phyloP scores from a whole-genome alignment of 2,329 filamentous ascomycete genomes.

The Aspergillus nomiae region DNA sequence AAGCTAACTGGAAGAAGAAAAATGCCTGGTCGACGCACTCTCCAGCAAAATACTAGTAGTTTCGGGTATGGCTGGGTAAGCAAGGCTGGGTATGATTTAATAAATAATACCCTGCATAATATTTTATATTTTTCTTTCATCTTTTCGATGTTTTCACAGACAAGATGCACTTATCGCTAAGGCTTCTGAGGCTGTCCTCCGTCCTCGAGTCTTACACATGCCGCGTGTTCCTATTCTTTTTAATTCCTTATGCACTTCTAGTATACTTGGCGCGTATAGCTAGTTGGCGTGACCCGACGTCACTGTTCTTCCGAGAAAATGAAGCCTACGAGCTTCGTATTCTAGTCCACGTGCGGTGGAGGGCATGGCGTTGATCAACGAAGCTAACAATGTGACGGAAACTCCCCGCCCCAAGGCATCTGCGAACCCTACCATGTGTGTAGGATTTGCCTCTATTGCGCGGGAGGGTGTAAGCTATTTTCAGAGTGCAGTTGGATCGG shows the following conservation, averaged over 20 bases:
- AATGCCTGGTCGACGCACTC: neutral
- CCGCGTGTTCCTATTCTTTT: conserved; percentile 13
- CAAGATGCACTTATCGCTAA: neutral
- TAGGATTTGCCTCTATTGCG: conserved; percentile 48
- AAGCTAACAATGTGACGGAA: conserved; percentile 15
- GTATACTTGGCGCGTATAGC: conserved; percentile 25
- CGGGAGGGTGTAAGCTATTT: conserved; percentile 45
- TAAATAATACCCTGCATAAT: neutral
- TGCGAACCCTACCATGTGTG: conserved; percentile 44
- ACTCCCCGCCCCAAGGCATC: conserved; percentile 31
- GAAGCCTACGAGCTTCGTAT: conserved; percentile 31
- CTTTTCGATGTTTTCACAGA: neutral
- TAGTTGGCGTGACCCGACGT: conserved; percentile 32
- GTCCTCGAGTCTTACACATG: neutral
- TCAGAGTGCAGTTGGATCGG: conserved; percentile 44
- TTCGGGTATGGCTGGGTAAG: neutral
- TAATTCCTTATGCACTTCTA: conserved; percentile 26
- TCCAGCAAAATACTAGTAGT: neutral
- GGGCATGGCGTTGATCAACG: conserved; percentile 26
- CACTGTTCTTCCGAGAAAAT: conserved; percentile 30
- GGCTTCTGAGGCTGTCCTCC: neutral
- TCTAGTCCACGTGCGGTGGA: conserved; percentile 22
- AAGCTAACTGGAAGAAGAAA: neutral
- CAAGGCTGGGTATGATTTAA: neutral
- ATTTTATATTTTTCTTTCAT: neutral